Evolutionary conservation across 306 rosid genomes (phyloP).

Genomic region (Dalbergia oliveri): DNA sequence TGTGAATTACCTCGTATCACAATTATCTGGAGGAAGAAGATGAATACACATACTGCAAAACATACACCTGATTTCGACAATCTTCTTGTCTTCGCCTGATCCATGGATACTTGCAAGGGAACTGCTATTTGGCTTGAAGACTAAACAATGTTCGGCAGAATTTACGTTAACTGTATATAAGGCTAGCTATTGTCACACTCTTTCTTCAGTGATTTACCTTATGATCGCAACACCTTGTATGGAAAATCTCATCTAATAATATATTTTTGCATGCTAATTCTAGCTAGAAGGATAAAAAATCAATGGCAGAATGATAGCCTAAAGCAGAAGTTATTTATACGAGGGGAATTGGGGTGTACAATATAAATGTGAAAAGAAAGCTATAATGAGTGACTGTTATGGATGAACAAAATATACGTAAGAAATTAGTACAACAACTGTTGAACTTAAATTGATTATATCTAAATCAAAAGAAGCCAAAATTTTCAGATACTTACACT

Average conservation of each 20-base stretch:
- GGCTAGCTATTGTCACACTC: background rate
- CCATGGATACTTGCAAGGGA: background rate
- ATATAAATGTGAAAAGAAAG: background rate
- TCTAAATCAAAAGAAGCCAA: background rate
- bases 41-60: conserved; percentile 23
- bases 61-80: conserved; percentile 4
- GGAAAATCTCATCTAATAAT: background rate
- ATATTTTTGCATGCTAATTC: background rate
- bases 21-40: conserved; percentile 35
- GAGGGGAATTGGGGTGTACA: background rate
- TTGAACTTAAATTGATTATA: conserved; percentile 35
- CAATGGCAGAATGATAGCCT: background rate
- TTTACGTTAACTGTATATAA: background rate
- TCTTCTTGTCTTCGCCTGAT: background rate
- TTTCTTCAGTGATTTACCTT: background rate
- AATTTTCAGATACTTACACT: conserved; percentile 8
- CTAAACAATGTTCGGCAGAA: background rate
- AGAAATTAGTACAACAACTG: conserved; percentile 14
- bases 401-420: conserved; percentile 31
- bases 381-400: conserved; percentile 22
- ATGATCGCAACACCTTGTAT: too few species aligned
- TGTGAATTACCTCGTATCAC: conserved; percentile 39
- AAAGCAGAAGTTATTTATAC: background rate
- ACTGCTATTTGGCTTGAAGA: too few species aligned
- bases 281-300: background rate